These are phyloP conservation scores for Pseudoperonospora humuli DNA, from an alignment of 352 stramenopile genomes.

Conservation along the genomic window DNA sequence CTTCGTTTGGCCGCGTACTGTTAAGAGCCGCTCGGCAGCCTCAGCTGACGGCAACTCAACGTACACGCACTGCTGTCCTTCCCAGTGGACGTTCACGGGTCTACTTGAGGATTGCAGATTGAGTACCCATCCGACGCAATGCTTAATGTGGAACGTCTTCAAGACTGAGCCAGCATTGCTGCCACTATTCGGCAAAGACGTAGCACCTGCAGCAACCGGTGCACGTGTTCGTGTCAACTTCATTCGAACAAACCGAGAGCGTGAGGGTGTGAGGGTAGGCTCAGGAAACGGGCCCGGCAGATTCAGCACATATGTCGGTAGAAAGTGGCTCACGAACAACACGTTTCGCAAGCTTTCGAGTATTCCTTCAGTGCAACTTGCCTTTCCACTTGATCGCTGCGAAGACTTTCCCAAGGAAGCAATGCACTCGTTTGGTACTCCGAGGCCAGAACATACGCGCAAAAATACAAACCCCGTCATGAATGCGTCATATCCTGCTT, in stretches of 20 bases:
- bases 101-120: constrained; percentile 32
- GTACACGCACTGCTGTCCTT: constrained; percentile 41
- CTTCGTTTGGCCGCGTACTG: constrained; percentile 22
- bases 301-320: constrained; percentile 39
- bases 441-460: constrained; percentile 48
- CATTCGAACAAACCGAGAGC: constrained; percentile 45
- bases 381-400: not conserved
- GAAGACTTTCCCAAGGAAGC: constrained; percentile 17
- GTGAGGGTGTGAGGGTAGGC: constrained; percentile 35
- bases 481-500: constrained; percentile 72
- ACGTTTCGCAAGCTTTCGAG: constrained; percentile 37
- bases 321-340: constrained; percentile 54
- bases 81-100: constrained; percentile 43
- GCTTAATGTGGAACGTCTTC: constrained; percentile 72
- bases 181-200: constrained; percentile 8
- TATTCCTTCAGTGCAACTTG: not conserved
- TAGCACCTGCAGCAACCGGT: constrained; percentile 6
- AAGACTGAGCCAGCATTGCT: constrained; percentile 25
- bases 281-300: constrained; percentile 41
- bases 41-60: constrained; percentile 35
- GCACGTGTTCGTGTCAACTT: constrained; percentile 43
- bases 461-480: constrained; percentile 77
- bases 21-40: constrained; percentile 32
- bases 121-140: constrained; percentile 48
- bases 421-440: constrained; percentile 48